These are phyloP conservation scores for Schizothecium vesticola DNA, from an alignment of 495 filamentous ascomycete genomes.

Conservation along the genomic window DNA sequence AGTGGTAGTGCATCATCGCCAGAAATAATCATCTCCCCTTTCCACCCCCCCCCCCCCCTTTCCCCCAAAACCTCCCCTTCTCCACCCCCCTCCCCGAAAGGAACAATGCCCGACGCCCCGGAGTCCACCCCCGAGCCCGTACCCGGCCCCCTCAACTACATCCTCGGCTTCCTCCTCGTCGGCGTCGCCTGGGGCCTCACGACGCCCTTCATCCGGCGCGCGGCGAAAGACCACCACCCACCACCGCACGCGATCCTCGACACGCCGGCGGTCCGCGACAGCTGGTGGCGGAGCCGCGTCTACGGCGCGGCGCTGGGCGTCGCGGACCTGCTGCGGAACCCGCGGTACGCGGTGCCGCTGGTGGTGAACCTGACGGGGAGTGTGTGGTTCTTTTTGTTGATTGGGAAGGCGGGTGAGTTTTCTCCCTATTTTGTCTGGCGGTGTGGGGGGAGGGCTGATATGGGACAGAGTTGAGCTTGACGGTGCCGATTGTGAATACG, in stretches of 20 bases:
- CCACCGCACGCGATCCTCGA: conserved; percentile 47
- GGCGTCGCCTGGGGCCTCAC: conserved; percentile 79
- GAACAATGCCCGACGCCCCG: not conserved
- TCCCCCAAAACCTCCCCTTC: not conserved
- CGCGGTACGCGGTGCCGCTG: conserved; percentile 78
- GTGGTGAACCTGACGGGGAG: conserved; percentile 89
- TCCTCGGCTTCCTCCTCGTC: conserved; percentile 85
- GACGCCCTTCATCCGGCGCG: conserved; percentile 68
- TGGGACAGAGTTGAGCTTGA: conserved; percentile 73
- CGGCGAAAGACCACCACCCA: conserved; percentile 54
- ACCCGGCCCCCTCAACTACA: conserved; percentile 65
- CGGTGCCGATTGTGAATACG: conserved; percentile 91
- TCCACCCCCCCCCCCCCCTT: not conserved
- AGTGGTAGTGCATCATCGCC: not conserved
- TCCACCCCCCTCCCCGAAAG: not conserved
- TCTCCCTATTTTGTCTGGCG: not conserved
- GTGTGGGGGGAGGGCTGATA: not conserved
- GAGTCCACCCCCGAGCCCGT: conserved; percentile 18
- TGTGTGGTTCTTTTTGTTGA: conserved; percentile 94
- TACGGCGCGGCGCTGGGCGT: conserved; percentile 63
- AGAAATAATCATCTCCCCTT: not conserved
- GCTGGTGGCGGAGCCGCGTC: conserved; percentile 52
- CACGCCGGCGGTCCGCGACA: conserved; percentile 31
- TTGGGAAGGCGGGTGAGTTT: conserved; percentile 82
- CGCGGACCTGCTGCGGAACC: conserved; percentile 69